A percentile compares a stretch with the other conserved stretches of the same genome.
Evolutionary conservation across 495 filamentous ascomycete genomes (phyloP).

Genomic region (Podospora pseudopauciseta): DNA sequence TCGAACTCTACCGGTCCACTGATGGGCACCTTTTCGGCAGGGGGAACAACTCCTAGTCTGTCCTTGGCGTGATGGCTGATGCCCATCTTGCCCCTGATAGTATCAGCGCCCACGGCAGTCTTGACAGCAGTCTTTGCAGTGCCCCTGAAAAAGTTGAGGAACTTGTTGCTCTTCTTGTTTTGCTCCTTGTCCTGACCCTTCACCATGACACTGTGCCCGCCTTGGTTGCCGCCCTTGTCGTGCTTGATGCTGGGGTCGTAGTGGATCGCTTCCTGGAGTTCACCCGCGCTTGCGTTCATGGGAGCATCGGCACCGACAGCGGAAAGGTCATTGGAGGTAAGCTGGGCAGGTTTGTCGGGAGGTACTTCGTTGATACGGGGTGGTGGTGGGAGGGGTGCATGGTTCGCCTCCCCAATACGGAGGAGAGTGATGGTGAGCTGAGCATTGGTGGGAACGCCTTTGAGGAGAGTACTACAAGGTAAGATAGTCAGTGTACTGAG

Average conservation of each 20-base stretch:
- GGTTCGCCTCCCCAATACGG: conserved; percentile 79
- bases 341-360: conserved; percentile 45
- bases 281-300: conserved; percentile 39
- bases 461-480: conserved; percentile 62
- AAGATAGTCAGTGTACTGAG: background rate
- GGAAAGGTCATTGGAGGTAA: conserved; percentile 46
- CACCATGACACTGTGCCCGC: conserved; percentile 49
- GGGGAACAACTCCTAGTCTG: conserved; percentile 65
- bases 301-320: conserved; percentile 38
- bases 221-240: conserved; percentile 29
- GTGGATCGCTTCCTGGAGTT: conserved; percentile 43
- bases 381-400: conserved; percentile 76
- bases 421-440: conserved; percentile 83
- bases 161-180: conserved; percentile 45
- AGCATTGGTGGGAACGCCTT: conserved; percentile 84
- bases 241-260: conserved; percentile 33
- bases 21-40: conserved; percentile 36
- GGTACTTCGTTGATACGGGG: conserved; percentile 56
- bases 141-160: conserved; percentile 66
- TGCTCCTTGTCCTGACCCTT: conserved; percentile 31
- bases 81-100: conserved; percentile 59
- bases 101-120: conserved; percentile 66
- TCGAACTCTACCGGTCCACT: conserved; percentile 75
- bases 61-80: conserved; percentile 63
- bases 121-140: conserved; percentile 64